These are phyloP conservation scores for Adansonia rubrostipa DNA, from an alignment of 441 rosid genomes.

Conservation along the genomic window DNA sequence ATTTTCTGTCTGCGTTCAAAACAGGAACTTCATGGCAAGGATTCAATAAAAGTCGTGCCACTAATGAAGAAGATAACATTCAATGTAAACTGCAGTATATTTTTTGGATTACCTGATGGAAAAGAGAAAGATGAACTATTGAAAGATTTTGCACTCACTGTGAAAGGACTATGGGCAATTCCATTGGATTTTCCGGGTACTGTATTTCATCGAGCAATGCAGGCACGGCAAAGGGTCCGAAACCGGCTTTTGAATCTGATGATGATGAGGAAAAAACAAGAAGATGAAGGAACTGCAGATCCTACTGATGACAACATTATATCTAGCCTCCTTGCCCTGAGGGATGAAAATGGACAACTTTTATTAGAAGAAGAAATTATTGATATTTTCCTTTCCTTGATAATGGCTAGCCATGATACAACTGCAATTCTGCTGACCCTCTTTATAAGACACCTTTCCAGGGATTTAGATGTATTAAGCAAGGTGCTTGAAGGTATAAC, in stretches of 20 bases:
- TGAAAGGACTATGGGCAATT: slow-evolving; percentile 27
- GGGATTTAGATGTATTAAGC: slow-evolving; percentile 13
- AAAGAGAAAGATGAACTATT: slow-evolving; percentile 26
- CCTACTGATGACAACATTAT: slow-evolving; percentile 14
- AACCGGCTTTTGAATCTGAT: slow-evolving; percentile 10
- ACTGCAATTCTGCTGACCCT: slow-evolving; percentile 24
- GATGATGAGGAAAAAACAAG: background rate
- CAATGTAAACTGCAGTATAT: slow-evolving; percentile 26
- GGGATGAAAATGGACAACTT: slow-evolving; percentile 34
- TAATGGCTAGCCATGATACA: slow-evolving; percentile 37
- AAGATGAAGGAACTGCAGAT: slow-evolving; percentile 14
- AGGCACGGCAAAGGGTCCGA: slow-evolving; percentile 27
- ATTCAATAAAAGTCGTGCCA: slow-evolving; percentile 12
- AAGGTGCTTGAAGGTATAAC: slow-evolving; percentile 22
- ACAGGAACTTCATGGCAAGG: slow-evolving; percentile 26
- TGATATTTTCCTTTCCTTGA: slow-evolving; percentile 25
- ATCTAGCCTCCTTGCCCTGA: slow-evolving; percentile 24
- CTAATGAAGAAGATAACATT: slow-evolving; percentile 38
- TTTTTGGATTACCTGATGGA: slow-evolving; percentile 32
- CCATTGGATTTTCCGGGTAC: slow-evolving; percentile 30
- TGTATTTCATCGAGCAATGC: slow-evolving; percentile 8
- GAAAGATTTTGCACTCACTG: slow-evolving; percentile 23
- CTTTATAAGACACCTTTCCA: slow-evolving; percentile 21
- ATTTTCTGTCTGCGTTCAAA: background rate
- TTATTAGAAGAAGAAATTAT: slow-evolving; percentile 25